Base-by-base conservation (phyloP, 371 early-diverging fungal genomes). In the Rhizopus delemar region DNA sequence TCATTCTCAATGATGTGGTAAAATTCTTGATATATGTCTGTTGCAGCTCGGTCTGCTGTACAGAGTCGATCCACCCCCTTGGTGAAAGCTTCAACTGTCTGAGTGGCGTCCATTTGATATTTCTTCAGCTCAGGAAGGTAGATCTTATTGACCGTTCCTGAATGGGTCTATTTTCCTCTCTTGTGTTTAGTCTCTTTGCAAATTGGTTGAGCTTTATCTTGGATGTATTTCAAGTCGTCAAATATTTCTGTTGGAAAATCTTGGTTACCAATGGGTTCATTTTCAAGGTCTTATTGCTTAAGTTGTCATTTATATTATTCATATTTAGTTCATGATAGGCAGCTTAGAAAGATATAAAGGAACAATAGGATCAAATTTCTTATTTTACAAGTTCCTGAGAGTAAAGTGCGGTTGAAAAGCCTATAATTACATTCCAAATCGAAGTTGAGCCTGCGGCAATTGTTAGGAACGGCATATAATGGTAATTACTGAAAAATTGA, bases 101-200 rank as follows among this genome's bases (percentile, higher is more conserved):
- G 53, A 38, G 22, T 0, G 36, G 39, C 53, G 29, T 53, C 41
- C 22, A 53, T 13, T 16, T 53, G 39, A 36, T 53, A 39, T 39
- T 53, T 53, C 28, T 38, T 53, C 0, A 53, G 53, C 36, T 53
- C 53, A 36, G 53, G 53, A 12, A 22, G 36, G 36, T 39, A 53
- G 2, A 33, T 15, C 7, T 11, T 39, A 1, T 39, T 53, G 41
- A 53, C 39, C 36, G 53, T 39, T 38, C 53, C 53, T 22, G 36
- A 22, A 2, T 39, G 36, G 4, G 28, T 53, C 41, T 39, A 53
- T 53, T 38, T 36, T 6, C 22, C 53, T 22, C 53, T 39, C 15
- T 38, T 8, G 16, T 53, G 39, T 3, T 53, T 36, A 39, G 35
- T 35, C 38, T 22, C 38, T 38, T 38, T 7, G 38, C 38, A 38